Conservation (phyloP, 768 basidiomycete species). For the Lactarius pseudohatsudake region DNA sequence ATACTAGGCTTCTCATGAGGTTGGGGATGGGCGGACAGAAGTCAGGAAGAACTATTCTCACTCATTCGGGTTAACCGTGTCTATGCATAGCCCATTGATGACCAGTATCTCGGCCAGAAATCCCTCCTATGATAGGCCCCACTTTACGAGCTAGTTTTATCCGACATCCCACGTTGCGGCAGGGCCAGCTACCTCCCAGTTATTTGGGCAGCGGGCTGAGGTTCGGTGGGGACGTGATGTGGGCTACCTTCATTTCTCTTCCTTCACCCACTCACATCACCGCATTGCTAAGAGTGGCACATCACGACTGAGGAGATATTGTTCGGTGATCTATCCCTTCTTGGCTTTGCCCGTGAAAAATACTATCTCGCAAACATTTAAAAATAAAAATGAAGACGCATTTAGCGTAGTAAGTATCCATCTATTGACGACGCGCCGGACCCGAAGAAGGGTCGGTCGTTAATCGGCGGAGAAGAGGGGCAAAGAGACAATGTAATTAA, state of each 20-base stretch:
- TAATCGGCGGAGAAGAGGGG: not conserved
- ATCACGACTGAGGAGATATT: not conserved
- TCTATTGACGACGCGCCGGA: not conserved
- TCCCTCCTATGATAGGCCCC: not conserved
- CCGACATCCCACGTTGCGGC: not conserved
- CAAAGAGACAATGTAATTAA: not conserved
- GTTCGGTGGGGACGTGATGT: not conserved
- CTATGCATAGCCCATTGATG: constrained; percentile 23
- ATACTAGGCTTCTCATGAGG: constrained; percentile 57
- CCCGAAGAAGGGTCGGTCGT: not conserved
- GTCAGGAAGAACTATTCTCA: constrained; percentile 77
- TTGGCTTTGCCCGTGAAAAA: not conserved
- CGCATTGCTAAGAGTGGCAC: constrained; percentile 1
- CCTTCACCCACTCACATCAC: constrained; percentile 1
- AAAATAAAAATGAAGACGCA: not conserved
- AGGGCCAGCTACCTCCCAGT: not conserved
- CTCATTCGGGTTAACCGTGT: constrained; percentile 60
- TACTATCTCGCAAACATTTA: not conserved
- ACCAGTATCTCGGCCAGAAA: constrained; percentile 18
- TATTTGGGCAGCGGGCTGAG: not conserved
- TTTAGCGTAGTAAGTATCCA: not conserved
- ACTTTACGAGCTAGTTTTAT: not conserved
- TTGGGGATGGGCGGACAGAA: constrained; percentile 58
- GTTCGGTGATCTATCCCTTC: not conserved
- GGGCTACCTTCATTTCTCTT: not conserved